These are phyloP conservation scores for Geranium incanum DNA, from an alignment of 441 rosid genomes.

Conservation along the genomic window DNA sequence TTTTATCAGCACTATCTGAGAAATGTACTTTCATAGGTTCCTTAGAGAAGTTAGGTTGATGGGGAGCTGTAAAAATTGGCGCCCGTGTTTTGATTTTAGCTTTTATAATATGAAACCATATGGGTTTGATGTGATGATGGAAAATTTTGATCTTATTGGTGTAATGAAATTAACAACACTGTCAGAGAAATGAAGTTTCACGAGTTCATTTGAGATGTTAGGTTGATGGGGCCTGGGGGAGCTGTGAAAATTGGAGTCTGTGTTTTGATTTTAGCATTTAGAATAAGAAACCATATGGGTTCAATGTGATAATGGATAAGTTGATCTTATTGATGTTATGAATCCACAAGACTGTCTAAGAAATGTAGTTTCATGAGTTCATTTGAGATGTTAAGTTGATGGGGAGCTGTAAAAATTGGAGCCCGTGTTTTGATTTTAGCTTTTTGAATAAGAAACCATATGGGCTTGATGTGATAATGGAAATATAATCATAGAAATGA, in stretches of 20 bases:
- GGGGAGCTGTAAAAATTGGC: not conserved
- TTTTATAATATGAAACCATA: not conserved
- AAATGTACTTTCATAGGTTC: not conserved
- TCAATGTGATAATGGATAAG: not conserved
- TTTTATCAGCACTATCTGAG: not conserved
- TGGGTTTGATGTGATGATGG: not conserved
- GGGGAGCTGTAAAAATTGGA: no score
- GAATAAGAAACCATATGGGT: slow-evolving; percentile 2
- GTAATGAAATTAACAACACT: not conserved
- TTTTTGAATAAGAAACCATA: no score
- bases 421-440: no score
- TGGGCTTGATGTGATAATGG: no score
- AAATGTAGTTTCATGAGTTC: no score
- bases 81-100: not conserved
- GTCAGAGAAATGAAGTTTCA: not conserved
- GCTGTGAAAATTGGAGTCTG: not conserved
- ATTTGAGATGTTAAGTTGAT: no score
- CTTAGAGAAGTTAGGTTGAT: not conserved
- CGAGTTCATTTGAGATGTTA: not conserved
- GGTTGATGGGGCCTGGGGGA: not conserved
- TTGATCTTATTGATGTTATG: no score
- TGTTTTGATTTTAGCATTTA: not conserved
- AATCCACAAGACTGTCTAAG: no score
- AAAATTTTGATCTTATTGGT: not conserved
- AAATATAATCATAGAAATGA: no score